These are phyloP conservation scores for Metschnikowia arizonensis DNA, from an alignment of 805 yeast species.

Conservation along the genomic window DNA sequence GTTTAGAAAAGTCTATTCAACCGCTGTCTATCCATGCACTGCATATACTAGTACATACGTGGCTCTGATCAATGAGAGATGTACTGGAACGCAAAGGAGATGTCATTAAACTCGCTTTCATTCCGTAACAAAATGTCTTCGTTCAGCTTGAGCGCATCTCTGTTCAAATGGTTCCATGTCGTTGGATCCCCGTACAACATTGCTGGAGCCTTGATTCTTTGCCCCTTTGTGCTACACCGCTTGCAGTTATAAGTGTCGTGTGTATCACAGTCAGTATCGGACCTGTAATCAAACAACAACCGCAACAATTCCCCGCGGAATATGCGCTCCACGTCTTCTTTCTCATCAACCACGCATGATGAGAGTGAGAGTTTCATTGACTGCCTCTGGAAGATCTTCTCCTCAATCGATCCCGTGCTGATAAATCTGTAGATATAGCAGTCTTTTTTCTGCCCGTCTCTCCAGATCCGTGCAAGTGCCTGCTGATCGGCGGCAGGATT, in stretches of 20 bases:
- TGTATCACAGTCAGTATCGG: conserved; percentile 75
- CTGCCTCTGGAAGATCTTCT: conserved; percentile 92
- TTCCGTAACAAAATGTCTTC: conserved; percentile 76
- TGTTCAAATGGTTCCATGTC: conserved; percentile 90
- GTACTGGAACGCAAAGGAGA: conserved; percentile 88
- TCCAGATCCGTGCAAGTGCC: conserved; percentile 96
- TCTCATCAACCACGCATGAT: conserved; percentile 95
- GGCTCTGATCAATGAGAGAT: conserved; percentile 60
- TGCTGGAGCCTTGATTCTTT: conserved; percentile 63
- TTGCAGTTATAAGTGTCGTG: conserved; percentile 89
- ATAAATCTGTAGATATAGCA: conserved; percentile 93
- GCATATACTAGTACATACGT: not conserved
- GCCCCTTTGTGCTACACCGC: conserved; percentile 60
- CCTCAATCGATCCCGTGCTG: conserved; percentile 93
- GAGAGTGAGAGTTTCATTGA: conserved; percentile 89
- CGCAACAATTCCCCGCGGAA: conserved; percentile 79
- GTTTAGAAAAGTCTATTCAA: too few species aligned
- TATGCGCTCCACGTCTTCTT: conserved; percentile 88
- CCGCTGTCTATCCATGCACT: too few species aligned
- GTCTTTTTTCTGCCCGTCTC: conserved; percentile 97
- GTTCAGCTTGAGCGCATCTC: conserved; percentile 53
- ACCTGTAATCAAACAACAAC: conserved; percentile 68
- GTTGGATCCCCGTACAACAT: conserved; percentile 98
- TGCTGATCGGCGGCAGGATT: conserved; percentile 98
- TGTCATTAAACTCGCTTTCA: conserved; percentile 64